Evolutionary conservation across 352 stramenopile species (phyloP).

Genomic region (Pythium biforme): DNA sequence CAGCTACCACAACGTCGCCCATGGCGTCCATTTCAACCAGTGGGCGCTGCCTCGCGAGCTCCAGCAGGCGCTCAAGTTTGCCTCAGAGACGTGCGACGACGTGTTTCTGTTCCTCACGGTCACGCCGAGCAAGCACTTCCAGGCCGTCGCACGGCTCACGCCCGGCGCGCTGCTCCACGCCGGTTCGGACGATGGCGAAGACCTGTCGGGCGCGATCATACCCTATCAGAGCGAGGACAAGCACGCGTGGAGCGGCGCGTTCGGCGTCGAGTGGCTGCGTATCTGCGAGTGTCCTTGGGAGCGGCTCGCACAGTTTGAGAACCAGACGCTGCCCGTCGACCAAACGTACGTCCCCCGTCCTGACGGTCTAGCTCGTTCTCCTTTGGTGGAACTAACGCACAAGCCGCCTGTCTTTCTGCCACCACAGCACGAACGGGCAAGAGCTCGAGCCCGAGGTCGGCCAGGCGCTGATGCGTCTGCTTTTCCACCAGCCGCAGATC

Average conservation of each 20-base stretch:
- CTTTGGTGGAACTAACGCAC: conserved; percentile 1
- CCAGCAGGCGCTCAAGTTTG: conserved; percentile 65
- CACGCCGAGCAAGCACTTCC: conserved; percentile 72
- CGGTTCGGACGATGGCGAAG: conserved; percentile 45
- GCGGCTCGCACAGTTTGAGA: conserved; percentile 67
- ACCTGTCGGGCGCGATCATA: conserved; percentile 44
- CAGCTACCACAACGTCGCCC: conserved; percentile 82
- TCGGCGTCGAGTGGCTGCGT: conserved; percentile 82
- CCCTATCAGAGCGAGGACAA: conserved; percentile 61
- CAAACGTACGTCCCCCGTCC: conserved; percentile 42
- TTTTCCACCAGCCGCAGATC: conserved; percentile 84
- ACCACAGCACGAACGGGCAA: conserved; percentile 61
- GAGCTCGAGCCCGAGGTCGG: conserved; percentile 67
- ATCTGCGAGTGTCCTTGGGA: conserved; percentile 88
- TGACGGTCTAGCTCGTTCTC: not conserved
- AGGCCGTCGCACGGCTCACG: conserved; percentile 60
- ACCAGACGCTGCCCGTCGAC: conserved; percentile 55
- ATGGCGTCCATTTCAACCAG: conserved; percentile 71
- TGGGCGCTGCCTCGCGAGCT: conserved; percentile 59
- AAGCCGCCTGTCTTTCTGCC: too few relatives aligned
- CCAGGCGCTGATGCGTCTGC: conserved; percentile 65
- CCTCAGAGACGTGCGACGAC: conserved; percentile 68
- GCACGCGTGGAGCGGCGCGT: conserved; percentile 52
- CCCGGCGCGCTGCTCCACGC: conserved; percentile 35
- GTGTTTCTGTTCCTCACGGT: conserved; percentile 84